Evolutionary conservation across 2,329 filamentous ascomycete genomes (phyloP).

Genomic region (Colletotrichum falcatum): DNA sequence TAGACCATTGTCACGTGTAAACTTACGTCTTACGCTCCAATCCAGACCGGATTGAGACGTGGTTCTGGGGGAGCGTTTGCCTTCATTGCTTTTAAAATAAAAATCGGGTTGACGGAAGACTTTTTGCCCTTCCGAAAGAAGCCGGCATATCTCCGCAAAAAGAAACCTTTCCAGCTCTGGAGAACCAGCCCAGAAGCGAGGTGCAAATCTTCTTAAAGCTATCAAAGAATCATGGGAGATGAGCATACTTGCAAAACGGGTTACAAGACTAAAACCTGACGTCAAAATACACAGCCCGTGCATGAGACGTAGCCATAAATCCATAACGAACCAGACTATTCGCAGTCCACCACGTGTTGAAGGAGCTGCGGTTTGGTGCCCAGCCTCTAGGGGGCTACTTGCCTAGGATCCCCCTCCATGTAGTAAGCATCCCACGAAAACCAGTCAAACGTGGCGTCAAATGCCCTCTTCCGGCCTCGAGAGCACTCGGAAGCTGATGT

Average conservation of each 20-base stretch:
- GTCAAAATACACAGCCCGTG: no score
- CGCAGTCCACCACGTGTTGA: not conserved
- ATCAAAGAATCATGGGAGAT: not conserved
- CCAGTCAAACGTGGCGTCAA: conserved; percentile 27
- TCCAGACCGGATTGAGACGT: no score
- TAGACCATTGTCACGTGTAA: no score
- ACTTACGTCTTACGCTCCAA: no score
- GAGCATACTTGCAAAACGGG: not conserved
- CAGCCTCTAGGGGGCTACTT: not conserved
- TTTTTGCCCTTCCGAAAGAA: no score
- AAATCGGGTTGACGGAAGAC: no score
- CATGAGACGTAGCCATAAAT: no score
- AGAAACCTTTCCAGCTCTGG: conserved; percentile 3
- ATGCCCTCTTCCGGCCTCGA: conserved; percentile 8
- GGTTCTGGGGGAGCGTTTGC: no score
- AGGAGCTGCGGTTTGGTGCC: not conserved
- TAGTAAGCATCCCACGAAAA: conserved; percentile 30
- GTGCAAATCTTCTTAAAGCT: no score
- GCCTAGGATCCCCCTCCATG: not conserved
- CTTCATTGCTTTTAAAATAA: no score
- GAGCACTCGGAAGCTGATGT: not conserved
- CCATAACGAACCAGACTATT: no score
- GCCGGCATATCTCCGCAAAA: not conserved
- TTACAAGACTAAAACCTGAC: no score
- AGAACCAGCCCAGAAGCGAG: not conserved